Evolutionary conservation across 441 rosid species (phyloP), one percentile per base, ranked within the genome.

Genomic region (Viola pubescens): DNA sequence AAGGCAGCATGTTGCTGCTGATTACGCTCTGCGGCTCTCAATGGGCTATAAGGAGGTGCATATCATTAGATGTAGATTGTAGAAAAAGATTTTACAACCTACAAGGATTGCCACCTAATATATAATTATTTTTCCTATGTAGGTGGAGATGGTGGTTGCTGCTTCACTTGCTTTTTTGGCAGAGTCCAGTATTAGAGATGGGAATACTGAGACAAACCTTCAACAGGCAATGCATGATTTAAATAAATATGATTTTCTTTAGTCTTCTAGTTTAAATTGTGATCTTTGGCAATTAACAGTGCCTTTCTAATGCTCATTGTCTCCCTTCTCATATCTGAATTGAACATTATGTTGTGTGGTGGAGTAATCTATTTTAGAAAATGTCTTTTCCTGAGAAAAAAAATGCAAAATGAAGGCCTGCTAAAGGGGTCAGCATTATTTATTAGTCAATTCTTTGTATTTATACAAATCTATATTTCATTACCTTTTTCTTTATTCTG

Each of bases 1-100:
- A 55, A 79, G 85, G 77, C 95, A 91, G 61, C 98, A 91, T 53
- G 97, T 89, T 63, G 95, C 98, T 59, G 61, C 82, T 77, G 98
- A 91, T 76, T 91, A 91, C 72, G 86, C 89, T 39, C 79, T 82
- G 68, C 81, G 98, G 54, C 81, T 89, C 61, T 82, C 94, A 10
- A 85, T 92, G 63, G 98, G 97, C 70, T 82, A 85, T 66, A 58
- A 58, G 37, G 90, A 92, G 89, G 97, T 91, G 5, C 43, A n/a
- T 48, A 69, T 57, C 48, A 39, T 59, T 54, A 37, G 45, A 56
- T 16, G 19, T 16, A 16, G 19, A 16, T 16, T 69, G 45, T 60
- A 53, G 62, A 38, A 47, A 14, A 52, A 41, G 39, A 43, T 8
- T 53, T 10, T 50, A 41, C 10, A 65, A 26, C 38, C 37, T 49